Evolutionary conservation across 768 basidiomycete genomes (phyloP).

Genomic region (Rickenella mellea): DNA sequence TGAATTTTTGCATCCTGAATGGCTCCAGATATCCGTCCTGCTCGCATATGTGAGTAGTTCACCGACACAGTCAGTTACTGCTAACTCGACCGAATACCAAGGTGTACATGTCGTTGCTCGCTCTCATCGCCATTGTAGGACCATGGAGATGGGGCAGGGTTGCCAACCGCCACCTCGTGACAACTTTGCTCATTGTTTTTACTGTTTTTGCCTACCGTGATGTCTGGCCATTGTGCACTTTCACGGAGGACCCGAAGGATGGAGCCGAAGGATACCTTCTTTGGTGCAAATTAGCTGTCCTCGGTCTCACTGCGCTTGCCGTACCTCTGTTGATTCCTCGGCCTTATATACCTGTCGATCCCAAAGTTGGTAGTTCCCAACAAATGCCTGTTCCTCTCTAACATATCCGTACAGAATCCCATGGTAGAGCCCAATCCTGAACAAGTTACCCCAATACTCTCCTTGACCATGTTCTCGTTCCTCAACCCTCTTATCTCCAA

Average conservation of each 20-base stretch:
- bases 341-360: slow-evolving; percentile 48
- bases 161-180: slow-evolving; percentile 35
- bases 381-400: not conserved
- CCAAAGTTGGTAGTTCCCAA: slow-evolving; percentile 25
- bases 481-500: slow-evolving; percentile 40
- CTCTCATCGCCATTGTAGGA: slow-evolving; percentile 29
- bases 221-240: slow-evolving; percentile 51
- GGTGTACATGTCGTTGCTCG: slow-evolving; percentile 36
- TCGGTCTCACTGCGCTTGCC: slow-evolving; percentile 33
- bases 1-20: no score
- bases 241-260: slow-evolving; percentile 40
- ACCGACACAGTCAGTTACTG: slow-evolving; percentile 15
- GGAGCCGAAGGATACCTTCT: slow-evolving; percentile 34
- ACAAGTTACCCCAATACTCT: slow-evolving; percentile 39
- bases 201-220: slow-evolving; percentile 47
- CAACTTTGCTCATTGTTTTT: slow-evolving; percentile 37
- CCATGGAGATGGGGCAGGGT: slow-evolving; percentile 28
- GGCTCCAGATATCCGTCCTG: slow-evolving; percentile 23
- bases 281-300: slow-evolving; percentile 43
- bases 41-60: slow-evolving; percentile 22
- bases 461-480: slow-evolving; percentile 30
- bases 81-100: no score
- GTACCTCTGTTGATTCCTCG: slow-evolving; percentile 50
- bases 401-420: slow-evolving; percentile 23
- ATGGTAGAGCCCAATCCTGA: slow-evolving; percentile 28